Conservation (phyloP, 2,329 filamentous ascomycete species). For the Lachnellula willkommii region DNA sequence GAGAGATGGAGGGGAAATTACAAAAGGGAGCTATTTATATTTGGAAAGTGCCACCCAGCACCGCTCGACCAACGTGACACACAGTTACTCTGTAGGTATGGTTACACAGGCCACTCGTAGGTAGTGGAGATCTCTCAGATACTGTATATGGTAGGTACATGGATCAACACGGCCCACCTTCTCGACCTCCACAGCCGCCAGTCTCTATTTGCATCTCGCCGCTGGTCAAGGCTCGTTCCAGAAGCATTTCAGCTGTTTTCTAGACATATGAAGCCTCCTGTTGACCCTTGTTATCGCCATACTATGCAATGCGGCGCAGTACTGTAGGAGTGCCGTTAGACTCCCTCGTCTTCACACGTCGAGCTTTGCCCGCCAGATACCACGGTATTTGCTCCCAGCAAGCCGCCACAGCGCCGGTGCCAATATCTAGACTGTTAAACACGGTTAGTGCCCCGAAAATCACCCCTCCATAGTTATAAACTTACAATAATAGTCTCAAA, state of each 20-base stretch:
- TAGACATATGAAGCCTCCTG: too few species aligned
- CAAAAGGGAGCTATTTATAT: slow-evolving; percentile 3
- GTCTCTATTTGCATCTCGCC: background rate
- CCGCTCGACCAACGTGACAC: background rate
- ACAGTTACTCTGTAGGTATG: background rate
- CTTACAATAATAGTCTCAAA: background rate
- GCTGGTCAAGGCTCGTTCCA: too few species aligned
- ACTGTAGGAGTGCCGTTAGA: too few species aligned
- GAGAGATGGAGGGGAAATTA: slow-evolving; percentile 3
- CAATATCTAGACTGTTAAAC: background rate
- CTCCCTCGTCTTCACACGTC: too few species aligned
- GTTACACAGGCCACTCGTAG: too few species aligned
- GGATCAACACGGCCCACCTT: background rate
- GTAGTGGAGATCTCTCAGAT: too few species aligned
- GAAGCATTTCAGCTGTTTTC: too few species aligned
- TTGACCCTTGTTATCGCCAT: too few species aligned
- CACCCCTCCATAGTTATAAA: background rate
- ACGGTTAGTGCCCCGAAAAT: background rate
- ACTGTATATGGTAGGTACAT: too few species aligned
- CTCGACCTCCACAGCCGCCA: background rate
- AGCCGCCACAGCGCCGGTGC: background rate
- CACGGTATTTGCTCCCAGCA: background rate
- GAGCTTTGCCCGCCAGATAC: background rate
- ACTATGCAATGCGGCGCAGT: too few species aligned
- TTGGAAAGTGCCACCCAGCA: background rate